A percentile compares a stretch with the other conserved stretches of the same genome.
Conservation (phyloP, 164 flowering plant species). For the Saururus chinensis region DNA sequence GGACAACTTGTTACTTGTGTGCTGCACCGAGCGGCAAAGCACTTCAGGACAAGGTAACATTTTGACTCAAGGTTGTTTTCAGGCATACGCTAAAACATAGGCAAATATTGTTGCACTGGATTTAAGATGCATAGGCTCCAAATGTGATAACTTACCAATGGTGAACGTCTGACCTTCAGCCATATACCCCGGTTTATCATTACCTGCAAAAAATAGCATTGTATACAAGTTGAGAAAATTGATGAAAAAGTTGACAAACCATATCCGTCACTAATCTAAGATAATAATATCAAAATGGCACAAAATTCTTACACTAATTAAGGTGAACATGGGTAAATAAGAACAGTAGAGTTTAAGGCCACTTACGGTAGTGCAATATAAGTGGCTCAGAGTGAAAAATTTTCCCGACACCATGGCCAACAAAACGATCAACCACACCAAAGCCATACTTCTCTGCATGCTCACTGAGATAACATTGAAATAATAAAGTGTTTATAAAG, state of each 20-base stretch:
- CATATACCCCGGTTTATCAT: constrained; percentile 68
- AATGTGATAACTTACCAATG: constrained; percentile 48
- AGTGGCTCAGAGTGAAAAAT: constrained; percentile 87
- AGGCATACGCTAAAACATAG: not conserved
- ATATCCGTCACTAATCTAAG: too few species aligned
- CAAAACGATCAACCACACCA: constrained; percentile 93
- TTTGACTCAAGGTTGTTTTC: too few species aligned
- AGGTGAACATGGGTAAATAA: too few species aligned
- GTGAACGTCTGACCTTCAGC: constrained; percentile 95
- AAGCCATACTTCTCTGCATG: constrained; percentile 86
- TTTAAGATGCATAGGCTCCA: not conserved
- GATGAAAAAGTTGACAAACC: not conserved
- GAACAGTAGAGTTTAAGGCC: not conserved
- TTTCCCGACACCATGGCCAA: constrained; percentile 95
- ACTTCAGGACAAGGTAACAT: too few species aligned
- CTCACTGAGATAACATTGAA: constrained; percentile 34
- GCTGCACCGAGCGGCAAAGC: too few species aligned
- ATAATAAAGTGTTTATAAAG: not conserved
- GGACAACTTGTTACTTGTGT: too few species aligned
- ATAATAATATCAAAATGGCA: too few species aligned
- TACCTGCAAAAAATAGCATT: constrained; percentile 38
- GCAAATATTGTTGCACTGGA: not conserved
- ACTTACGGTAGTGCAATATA: constrained; percentile 74
- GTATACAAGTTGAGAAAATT: too few species aligned
- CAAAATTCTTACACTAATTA: too few species aligned